Percentiles rank a stretch among this genome's conserved stretches.
Evolutionary conservation across 352 stramenopile species (phyloP).

Genomic region (Halophytophthora polymorphica): DNA sequence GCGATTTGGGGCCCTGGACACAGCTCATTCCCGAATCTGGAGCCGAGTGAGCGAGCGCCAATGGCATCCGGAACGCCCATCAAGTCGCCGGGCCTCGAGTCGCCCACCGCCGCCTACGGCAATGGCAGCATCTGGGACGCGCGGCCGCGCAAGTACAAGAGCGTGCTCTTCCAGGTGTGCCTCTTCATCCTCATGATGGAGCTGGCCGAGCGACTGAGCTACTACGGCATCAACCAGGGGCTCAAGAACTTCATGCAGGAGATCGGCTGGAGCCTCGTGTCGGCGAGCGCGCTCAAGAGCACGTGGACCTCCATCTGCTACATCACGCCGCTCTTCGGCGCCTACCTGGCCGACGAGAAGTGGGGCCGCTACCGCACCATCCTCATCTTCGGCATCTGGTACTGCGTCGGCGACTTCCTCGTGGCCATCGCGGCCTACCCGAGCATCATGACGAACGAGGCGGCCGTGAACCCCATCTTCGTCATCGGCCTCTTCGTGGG

Average conservation of each 20-base stretch:
- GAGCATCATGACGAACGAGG: constrained; percentile 37
- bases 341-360: constrained; percentile 85
- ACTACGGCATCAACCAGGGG: constrained; percentile 87
- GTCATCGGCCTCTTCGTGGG: constrained; percentile 71
- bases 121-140: constrained; percentile 27
- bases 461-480: constrained; percentile 60
- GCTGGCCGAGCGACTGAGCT: constrained; percentile 80
- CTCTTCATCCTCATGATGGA: constrained; percentile 87
- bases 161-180: constrained; percentile 80
- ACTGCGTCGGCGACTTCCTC: constrained; percentile 67
- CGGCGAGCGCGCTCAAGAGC: constrained; percentile 85
- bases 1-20: neutral
- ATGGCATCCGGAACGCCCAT: neutral
- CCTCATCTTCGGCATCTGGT: constrained; percentile 78
- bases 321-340: constrained; percentile 72
- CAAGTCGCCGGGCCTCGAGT: constrained; percentile 4
- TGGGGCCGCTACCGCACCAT: constrained; percentile 84
- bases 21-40: constrained; percentile 1
- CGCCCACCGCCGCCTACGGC: neutral
- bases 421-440: constrained; percentile 67
- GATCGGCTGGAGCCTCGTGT: constrained; percentile 69
- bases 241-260: constrained; percentile 87
- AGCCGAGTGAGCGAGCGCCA: too few species aligned
- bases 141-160: constrained; percentile 45
- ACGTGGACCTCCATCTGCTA: constrained; percentile 89